Evolutionary conservation across 179 eudicot species (phyloP), one percentile per base, ranked within the genome.

Genomic region (Drosera spatulata): DNA sequence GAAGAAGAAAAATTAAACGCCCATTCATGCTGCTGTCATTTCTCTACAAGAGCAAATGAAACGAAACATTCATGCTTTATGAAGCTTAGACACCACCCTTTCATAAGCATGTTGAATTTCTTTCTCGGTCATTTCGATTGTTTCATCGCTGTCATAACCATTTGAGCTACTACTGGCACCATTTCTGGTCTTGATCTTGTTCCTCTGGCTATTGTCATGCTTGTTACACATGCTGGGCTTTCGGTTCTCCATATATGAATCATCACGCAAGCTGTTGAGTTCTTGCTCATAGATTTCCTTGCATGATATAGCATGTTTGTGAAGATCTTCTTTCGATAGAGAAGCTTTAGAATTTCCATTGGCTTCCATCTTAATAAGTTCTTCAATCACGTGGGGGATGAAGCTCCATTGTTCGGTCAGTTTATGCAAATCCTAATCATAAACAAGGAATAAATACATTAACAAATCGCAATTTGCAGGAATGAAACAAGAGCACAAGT

Each of bases 71-170:
- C 33, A 22, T 22, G 33, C 33, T 22, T 22, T 22, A 22, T 22
- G 33, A 22, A 22, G 33, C 33, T 22, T 22, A 56, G 79, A 75
- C 50, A 77, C 76, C 47, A 90, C 53, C 55, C 62, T 69, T 57
- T 79, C 58, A 71, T 75, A 90, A 72, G 94, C 99, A 66, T 69
- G 79, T 13, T 85, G 73, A 22, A 90, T 80, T 69, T 94, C 99
- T 53, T 81, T 88, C 71, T 90, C 88, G 8, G 95, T 86, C 97
- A 94, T 94, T 81, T 81, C 97, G 43, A 86, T 70, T 3, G 99
- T 90, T 66, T 79, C 97, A 70, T 90, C 99, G 56, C 91, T 90
- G 58, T 85, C 94, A 66, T 80, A 85, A 50, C 56, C 70, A 13
- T 61, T 45, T 39, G 69, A 61, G 43, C 66, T 72, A 33, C 67